Evolutionary conservation across 2,329 filamentous ascomycete species (phyloP), one percentile per base, ranked within the genome.

Genomic region (Nemania sp.): DNA sequence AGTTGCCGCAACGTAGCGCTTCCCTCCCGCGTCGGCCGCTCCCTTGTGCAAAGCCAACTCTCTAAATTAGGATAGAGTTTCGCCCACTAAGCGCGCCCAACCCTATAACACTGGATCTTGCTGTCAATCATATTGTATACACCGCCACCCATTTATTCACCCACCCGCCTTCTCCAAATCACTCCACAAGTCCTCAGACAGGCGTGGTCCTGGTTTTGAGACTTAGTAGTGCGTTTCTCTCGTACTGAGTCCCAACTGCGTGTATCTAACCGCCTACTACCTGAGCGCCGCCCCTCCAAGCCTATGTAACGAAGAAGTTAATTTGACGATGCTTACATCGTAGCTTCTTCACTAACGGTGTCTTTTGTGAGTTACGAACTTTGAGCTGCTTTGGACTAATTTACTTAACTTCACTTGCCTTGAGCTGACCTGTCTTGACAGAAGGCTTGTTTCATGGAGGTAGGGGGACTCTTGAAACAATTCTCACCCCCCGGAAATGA

Each of bases 401-500:
- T 66, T 35, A 26, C n/a, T 18, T 20, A 47, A 22, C 45, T 58
- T 55, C 18, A 24, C n/a, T 43, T 29, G 29, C 38, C 26, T 59
- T 29, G 6, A 47, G 35, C 64, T 71, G 51, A 70, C 52, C 18
- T 45, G 18, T 61, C 26, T 57, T 51, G 45, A 38, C 27, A 70
- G 62, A 64, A 63, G 58, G 47, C 54, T 68, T 66, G 62, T 71
- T 72, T 65, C 67, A 73, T 73, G 72, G 71, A 72, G 74, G 71
- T 62, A 71, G 70, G 71, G 72, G 70, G 66, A 66, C 68, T 70
- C 61, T 62, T 64, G 64, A 64, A 70, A 66, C 66, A 72, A 68
- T 68, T 71, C 53, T 74, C 65, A 70, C 66, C 64, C 72, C 69
- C 73, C 67, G 71, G 75, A 75, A 74, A 77, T 77, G 76, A 73